Conservation (phyloP, 2,329 filamentous ascomycete species). For the Dactylellina parvicollis region DNA sequence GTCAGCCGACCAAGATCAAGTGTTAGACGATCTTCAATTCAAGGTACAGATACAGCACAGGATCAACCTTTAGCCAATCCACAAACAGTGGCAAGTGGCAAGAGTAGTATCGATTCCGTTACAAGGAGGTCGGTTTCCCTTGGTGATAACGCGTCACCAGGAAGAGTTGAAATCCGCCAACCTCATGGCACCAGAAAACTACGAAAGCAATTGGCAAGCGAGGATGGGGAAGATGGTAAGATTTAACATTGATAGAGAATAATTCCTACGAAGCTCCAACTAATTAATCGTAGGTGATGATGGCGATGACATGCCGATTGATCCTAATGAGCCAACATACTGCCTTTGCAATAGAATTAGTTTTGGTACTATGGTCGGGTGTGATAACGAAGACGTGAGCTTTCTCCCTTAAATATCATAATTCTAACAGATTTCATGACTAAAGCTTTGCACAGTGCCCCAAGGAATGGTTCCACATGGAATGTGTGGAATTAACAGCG, state of each 20-base stretch:
- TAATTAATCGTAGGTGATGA: slow-evolving; percentile 67
- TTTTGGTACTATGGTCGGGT: slow-evolving; percentile 84
- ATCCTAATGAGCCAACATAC: slow-evolving; percentile 79
- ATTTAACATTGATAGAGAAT: not conserved
- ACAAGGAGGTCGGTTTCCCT: slow-evolving; percentile 9
- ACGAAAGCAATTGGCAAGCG: slow-evolving; percentile 62
- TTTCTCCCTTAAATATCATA: not conserved
- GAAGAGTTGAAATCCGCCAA: not conserved
- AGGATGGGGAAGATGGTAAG: slow-evolving; percentile 35
- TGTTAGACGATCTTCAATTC: slow-evolving; percentile 21
- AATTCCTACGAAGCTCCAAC: not conserved
- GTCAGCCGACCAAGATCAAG: slow-evolving; percentile 22
- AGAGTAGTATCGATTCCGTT: not conserved
- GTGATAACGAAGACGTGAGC: slow-evolving; percentile 79
- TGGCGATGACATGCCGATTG: slow-evolving; percentile 75
- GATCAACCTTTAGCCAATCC: not conserved
- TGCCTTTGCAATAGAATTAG: slow-evolving; percentile 82
- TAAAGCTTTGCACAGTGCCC: slow-evolving; percentile 69
- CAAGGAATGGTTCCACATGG: slow-evolving; percentile 85
- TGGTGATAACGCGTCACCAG: slow-evolving; percentile 3
- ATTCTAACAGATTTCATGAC: not conserved
- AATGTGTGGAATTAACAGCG: slow-evolving; percentile 75
- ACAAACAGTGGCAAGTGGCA: not conserved
- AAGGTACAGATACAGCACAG: not conserved
- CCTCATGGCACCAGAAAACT: slow-evolving; percentile 58